Evolutionary conservation across 2,329 filamentous ascomycete genomes (phyloP).

Genomic region (Dactylellina haptotyla): DNA sequence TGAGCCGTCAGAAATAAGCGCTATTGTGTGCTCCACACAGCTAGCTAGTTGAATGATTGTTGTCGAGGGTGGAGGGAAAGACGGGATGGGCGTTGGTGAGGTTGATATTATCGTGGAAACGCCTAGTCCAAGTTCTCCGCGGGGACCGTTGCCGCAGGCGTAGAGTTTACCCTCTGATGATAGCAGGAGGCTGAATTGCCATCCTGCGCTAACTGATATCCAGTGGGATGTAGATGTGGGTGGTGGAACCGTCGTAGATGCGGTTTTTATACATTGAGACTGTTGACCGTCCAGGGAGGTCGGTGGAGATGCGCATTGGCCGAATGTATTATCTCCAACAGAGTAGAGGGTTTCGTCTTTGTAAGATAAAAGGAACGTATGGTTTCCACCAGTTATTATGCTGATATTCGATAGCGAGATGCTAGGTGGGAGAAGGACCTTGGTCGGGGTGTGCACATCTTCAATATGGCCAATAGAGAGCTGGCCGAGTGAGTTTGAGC

Average conservation of each 20-base stretch:
- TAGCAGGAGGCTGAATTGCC: conserved; percentile 77
- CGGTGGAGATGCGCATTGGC: conserved; percentile 61
- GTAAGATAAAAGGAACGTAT: conserved; percentile 77
- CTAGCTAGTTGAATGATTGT: conserved; percentile 74
- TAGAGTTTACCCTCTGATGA: conserved; percentile 67
- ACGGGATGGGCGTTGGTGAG: conserved; percentile 66
- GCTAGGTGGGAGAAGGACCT: conserved; percentile 59
- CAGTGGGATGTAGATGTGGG: conserved; percentile 34
- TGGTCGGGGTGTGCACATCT: conserved; percentile 60
- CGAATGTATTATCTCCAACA: conserved; percentile 70
- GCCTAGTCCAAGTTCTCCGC: conserved; percentile 78
- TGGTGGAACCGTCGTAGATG: conserved; percentile 53
- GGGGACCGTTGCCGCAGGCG: conserved; percentile 73
- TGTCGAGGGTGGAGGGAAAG: conserved; percentile 72
- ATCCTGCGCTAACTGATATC: conserved; percentile 74
- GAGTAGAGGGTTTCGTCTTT: conserved; percentile 67
- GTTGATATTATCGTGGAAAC: conserved; percentile 63
- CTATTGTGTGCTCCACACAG: conserved; percentile 80
- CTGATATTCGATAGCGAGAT: conserved; percentile 53
- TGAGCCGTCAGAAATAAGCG: conserved; percentile 77
- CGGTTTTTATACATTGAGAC: conserved; percentile 57
- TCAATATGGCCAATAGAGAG: conserved; percentile 64
- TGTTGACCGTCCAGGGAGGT: neutral
- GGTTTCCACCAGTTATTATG: conserved; percentile 80
- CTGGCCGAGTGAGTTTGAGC: conserved; percentile 67